These are phyloP conservation scores for Dendrothele bispora DNA, from an alignment of 768 basidiomycete species.

Conservation along the genomic window DNA sequence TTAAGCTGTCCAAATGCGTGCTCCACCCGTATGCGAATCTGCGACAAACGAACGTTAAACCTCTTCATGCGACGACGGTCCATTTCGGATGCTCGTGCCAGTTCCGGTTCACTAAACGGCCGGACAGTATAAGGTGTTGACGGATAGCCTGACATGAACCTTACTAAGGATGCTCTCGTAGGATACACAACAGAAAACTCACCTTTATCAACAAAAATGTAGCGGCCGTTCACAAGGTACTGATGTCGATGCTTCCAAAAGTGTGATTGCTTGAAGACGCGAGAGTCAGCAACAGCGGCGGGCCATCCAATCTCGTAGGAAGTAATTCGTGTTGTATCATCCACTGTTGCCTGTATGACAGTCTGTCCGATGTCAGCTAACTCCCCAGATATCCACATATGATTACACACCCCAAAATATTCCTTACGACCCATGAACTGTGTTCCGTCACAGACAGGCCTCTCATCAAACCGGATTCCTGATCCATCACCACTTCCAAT, in stretches of 20 bases:
- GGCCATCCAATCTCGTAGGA: slow-evolving; percentile 24
- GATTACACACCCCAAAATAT: slow-evolving; percentile 1
- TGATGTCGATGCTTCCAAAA: slow-evolving; percentile 17
- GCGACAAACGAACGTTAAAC: slow-evolving; percentile 20
- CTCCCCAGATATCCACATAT: background rate
- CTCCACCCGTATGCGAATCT: slow-evolving; percentile 18
- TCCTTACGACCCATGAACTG: slow-evolving; percentile 10
- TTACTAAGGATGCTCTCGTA: background rate
- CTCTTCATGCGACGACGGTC: slow-evolving; percentile 9
- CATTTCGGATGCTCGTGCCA: slow-evolving; percentile 2
- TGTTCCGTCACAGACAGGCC: slow-evolving; percentile 8
- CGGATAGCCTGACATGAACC: slow-evolving; percentile 18
- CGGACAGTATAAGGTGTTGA: slow-evolving; percentile 19
- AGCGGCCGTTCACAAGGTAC: slow-evolving; percentile 17
- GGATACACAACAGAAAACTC: background rate
- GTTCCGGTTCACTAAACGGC: slow-evolving; percentile 23
- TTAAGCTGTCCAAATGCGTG: slow-evolving; percentile 26
- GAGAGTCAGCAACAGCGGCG: slow-evolving; percentile 18
- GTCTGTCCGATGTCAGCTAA: slow-evolving; percentile 9
- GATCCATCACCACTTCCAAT: slow-evolving; percentile 14
- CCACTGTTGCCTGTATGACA: slow-evolving; percentile 19
- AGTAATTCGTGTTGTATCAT: slow-evolving; percentile 17
- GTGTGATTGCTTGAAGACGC: slow-evolving; percentile 17
- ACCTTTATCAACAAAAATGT: slow-evolving; percentile 24
- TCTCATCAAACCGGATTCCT: slow-evolving; percentile 2